Percentiles rank a stretch among this genome's conserved stretches.
Conservation (phyloP, 495 filamentous ascomycete species). For the Tuber brumale region DNA sequence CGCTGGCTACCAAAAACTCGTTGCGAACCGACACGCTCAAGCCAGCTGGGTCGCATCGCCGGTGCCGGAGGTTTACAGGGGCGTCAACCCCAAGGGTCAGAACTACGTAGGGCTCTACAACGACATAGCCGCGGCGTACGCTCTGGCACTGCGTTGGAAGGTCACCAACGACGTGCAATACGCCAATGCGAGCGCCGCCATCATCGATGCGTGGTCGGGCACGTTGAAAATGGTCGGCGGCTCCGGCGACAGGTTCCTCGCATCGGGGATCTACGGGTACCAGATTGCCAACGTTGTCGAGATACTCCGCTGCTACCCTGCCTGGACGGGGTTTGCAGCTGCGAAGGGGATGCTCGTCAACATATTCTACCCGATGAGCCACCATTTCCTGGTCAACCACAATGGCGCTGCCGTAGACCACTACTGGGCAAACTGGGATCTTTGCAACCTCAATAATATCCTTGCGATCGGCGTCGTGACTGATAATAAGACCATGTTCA, state of each 20-base stretch:
- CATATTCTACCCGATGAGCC: slow-evolving; percentile 45
- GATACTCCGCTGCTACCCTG: slow-evolving; percentile 44
- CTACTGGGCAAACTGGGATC: slow-evolving; percentile 49
- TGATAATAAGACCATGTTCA: slow-evolving; percentile 46
- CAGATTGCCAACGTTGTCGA: slow-evolving; percentile 49
- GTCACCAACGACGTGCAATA: slow-evolving; percentile 43
- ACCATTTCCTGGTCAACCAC: slow-evolving; percentile 42
- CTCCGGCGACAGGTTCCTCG: slow-evolving; percentile 44
- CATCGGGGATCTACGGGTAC: slow-evolving; percentile 48
- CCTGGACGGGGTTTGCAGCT: slow-evolving; percentile 40
- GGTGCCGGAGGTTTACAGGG: slow-evolving; percentile 42
- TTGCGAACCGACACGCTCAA: slow-evolving; percentile 35
- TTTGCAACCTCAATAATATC: slow-evolving; percentile 46
- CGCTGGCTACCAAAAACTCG: slow-evolving; percentile 43
- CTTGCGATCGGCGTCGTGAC: slow-evolving; percentile 45
- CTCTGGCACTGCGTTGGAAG: slow-evolving; percentile 45
- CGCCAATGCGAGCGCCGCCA: slow-evolving; percentile 42
- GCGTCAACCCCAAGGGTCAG: slow-evolving; percentile 38
- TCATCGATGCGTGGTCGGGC: slow-evolving; percentile 45
- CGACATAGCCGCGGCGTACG: slow-evolving; percentile 46
- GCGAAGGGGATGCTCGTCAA: slow-evolving; percentile 40
- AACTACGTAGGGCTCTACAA: slow-evolving; percentile 45
- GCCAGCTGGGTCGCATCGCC: slow-evolving; percentile 33
- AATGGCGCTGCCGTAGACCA: slow-evolving; percentile 43
- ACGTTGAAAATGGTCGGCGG: slow-evolving; percentile 44